A percentile compares a stretch with the other conserved stretches of the same genome.
These are phyloP conservation scores for Auxenochlorella pyrenoidosa DNA, from an alignment of 139 green algal genomes.

Conservation along the genomic window DNA sequence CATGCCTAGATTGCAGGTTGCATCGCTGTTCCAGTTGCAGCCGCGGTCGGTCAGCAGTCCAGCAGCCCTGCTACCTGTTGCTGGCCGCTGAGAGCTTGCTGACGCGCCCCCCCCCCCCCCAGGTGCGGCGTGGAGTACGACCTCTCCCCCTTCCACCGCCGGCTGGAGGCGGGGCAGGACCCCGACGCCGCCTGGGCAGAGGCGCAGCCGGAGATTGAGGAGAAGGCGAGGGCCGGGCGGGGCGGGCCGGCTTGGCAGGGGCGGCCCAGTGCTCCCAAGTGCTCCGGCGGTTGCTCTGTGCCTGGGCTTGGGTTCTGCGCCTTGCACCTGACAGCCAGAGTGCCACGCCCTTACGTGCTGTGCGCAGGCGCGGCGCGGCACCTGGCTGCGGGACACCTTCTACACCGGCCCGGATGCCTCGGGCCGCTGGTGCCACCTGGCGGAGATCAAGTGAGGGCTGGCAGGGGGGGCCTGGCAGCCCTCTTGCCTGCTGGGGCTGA, in stretches of 20 bases:
- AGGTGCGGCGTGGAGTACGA: conserved; percentile 79
- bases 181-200: conserved; percentile 62
- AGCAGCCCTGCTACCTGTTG: neutral
- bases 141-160: conserved; percentile 76
- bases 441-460: conserved; percentile 59
- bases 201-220: conserved; percentile 57
- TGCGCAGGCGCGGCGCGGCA: conserved; percentile 45
- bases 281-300: no score
- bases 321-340: no score
- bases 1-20: no score
- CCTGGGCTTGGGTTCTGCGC: no score
- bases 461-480: no score
- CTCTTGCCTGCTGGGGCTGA: no score
- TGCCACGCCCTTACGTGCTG: no score
- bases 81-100: neutral
- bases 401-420: conserved; percentile 52
- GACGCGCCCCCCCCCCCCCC: neutral
- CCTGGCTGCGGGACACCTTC: conserved; percentile 68
- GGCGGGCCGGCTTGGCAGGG: no score
- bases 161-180: conserved; percentile 65
- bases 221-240: neutral
- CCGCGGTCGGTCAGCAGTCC: neutral
- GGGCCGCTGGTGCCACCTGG: conserved; percentile 59
- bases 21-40: no score
- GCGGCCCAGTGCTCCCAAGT: no score